Conservation (phyloP, 2,329 filamentous ascomycete genomes). For the Trichoderma endophyticum region DNA sequence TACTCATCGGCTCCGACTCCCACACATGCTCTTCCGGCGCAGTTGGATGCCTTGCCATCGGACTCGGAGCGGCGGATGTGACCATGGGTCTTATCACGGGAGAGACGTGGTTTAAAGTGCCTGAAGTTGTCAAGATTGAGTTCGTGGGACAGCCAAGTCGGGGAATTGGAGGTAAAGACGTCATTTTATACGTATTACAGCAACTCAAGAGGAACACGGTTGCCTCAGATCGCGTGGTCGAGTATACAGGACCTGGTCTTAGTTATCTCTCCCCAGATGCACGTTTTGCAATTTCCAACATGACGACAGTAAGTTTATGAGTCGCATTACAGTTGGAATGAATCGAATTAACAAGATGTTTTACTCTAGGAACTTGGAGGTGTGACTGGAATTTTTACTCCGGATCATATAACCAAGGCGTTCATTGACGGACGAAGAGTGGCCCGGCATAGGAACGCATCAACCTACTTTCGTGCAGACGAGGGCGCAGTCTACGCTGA, state of each 20-base stretch:
- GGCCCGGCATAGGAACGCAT: slow-evolving; percentile 30
- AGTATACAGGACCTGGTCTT: slow-evolving; percentile 42
- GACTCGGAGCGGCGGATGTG: slow-evolving; percentile 45
- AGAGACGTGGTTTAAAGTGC: slow-evolving; percentile 46
- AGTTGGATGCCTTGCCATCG: slow-evolving; percentile 41
- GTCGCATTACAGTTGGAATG: neutral
- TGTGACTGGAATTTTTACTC: slow-evolving; percentile 37
- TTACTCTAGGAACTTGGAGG: slow-evolving; percentile 35
- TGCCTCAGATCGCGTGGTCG: slow-evolving; percentile 43
- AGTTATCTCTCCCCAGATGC: slow-evolving; percentile 40
- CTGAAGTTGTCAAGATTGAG: slow-evolving; percentile 40
- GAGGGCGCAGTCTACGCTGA: slow-evolving; percentile 35
- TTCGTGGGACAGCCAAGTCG: slow-evolving; percentile 35
- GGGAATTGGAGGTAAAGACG: slow-evolving; percentile 44
- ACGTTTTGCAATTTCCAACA: slow-evolving; percentile 46
- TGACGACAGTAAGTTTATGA: slow-evolving; percentile 35
- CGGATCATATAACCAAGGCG: slow-evolving; percentile 35
- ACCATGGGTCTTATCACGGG: slow-evolving; percentile 44
- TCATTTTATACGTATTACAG: slow-evolving; percentile 43
- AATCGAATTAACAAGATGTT: neutral
- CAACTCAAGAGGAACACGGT: slow-evolving; percentile 45
- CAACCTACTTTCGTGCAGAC: slow-evolving; percentile 39
- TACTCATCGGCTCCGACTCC: slow-evolving; percentile 43
- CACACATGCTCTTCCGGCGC: slow-evolving; percentile 46
- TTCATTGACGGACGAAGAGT: slow-evolving; percentile 33